Conservation (phyloP, 139 green algal genomes). For the Chlamydomonas applanata region DNA sequence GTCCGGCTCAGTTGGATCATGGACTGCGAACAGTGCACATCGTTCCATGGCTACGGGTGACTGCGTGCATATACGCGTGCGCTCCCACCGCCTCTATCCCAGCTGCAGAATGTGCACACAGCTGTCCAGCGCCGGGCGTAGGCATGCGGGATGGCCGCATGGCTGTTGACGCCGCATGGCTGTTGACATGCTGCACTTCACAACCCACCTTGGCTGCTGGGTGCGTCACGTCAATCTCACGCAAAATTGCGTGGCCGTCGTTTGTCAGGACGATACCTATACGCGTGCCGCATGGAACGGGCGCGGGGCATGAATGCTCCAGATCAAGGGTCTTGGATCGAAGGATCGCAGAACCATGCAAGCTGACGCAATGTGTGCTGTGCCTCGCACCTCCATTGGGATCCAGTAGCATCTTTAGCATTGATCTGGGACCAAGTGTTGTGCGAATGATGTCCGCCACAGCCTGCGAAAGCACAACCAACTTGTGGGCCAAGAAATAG, state of each 20-base stretch:
- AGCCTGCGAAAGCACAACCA: conserved; percentile 50
- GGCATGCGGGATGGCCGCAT: neutral
- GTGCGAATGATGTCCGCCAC: conserved; percentile 98
- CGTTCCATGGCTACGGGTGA: neutral
- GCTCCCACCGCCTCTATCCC: neutral
- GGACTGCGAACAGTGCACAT: conserved; percentile 52
- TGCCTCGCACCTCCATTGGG: conserved; percentile 74
- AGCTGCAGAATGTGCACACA: neutral
- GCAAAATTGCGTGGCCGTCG: conserved; percentile 96
- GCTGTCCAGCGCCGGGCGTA: neutral
- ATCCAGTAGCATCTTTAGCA: conserved; percentile 99
- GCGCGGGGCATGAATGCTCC: neutral
- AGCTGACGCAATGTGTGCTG: neutral
- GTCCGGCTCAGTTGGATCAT: conserved; percentile 98
- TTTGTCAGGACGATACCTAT: conserved; percentile 97
- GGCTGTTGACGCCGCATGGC: neutral
- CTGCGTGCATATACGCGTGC: neutral
- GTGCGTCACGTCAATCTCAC: conserved; percentile 97
- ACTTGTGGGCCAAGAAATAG: neutral
- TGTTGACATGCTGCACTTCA: neutral
- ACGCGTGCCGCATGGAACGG: neutral
- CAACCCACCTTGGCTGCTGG: conserved; percentile 90
- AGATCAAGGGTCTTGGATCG: neutral
- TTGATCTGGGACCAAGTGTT: conserved; percentile 93
- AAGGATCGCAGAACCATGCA: neutral